Evolutionary conservation across 192 early-diverging fungal species (phyloP), one percentile per base, ranked within the genome.

Genomic region (Backusella tuberculispora): DNA sequence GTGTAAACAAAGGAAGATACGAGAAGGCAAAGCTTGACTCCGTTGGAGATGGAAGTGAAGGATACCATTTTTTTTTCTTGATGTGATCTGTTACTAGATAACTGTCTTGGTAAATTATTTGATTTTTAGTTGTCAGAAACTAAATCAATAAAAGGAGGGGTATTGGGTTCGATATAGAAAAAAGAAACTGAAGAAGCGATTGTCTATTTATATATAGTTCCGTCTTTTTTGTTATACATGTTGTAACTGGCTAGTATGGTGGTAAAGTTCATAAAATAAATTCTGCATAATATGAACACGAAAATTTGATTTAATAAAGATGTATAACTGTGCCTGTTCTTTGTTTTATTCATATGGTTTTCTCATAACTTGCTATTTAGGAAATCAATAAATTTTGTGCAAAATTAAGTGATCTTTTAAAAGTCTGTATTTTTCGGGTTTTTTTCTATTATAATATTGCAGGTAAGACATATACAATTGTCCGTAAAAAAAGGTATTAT

Each of bases 331-430:
- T 26, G 19, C 26, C 10, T 60, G 21, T 60, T 60, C 10, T 4
- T 34, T 34, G 29, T 26, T 12, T 26, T 60, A 21, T 26, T 26
- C 53, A 60, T 60, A 60, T 60, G 53, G 53, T 60, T 60, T 60
- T 60, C 53, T 60, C 53, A 60, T 60, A 60, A 24, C 19, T 4
- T 24, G 26, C 26, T 13, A 24, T 60, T 60, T 60, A 60, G 53
- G 53, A 60, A 60, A 60, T 24, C 53, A 60, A 60, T 60, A 60
- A 60, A 60, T 24, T 7, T 60, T 60, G 53, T 60, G 24, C 53
- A 60, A 60, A 60, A 24, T 26, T 60, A 21, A 60, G 4, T 21
- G 12, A 21, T 34, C 29, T 34, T 34, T 34, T 34, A 2, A 2
- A 34, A 34, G 29, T 34, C 53, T 60, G 53, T 19, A 24, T 26